phyloP scores from a whole-genome alignment of 345 rosid genomes.

The Eucalyptus melliodora region DNA sequence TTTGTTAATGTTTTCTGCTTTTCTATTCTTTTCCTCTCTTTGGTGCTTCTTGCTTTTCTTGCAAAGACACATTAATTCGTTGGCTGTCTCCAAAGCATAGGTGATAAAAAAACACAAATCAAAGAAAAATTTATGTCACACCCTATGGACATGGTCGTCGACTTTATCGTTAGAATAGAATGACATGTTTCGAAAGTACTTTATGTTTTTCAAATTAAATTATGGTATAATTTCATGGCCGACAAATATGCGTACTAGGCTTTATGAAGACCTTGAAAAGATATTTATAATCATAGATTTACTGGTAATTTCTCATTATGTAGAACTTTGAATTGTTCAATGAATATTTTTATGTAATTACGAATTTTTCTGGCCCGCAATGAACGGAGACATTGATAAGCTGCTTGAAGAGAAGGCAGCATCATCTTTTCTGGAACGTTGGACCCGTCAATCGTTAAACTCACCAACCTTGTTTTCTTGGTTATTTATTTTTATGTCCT shows the following conservation, averaged over 20 bases:
- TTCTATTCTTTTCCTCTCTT: not conserved
- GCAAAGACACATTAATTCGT: not conserved
- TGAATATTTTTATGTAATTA: not conserved
- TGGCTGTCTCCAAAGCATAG: not conserved
- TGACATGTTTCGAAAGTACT: not conserved
- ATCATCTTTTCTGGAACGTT: not conserved
- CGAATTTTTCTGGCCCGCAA: not conserved
- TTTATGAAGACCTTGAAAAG: not conserved
- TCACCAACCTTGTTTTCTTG: not conserved
- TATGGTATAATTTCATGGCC: not conserved
- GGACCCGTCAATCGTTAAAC: not conserved
- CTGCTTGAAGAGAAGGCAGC: not conserved
- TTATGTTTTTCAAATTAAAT: not conserved
- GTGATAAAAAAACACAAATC: not conserved
- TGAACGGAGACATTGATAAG: not conserved
- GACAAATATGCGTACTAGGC: not conserved
- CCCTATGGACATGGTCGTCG: rapidly evolving
- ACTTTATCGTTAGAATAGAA: not conserved
- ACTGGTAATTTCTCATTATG: not conserved
- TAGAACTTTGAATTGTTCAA: not conserved
- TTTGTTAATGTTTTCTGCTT: not conserved
- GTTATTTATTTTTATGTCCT: not conserved
- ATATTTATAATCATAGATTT: not conserved
- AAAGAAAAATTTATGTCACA: rapidly evolving
- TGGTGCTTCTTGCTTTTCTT: not conserved